Evolutionary conservation across 805 yeast species (phyloP).

Genomic region (Saccharomycopsis javanensis): DNA sequence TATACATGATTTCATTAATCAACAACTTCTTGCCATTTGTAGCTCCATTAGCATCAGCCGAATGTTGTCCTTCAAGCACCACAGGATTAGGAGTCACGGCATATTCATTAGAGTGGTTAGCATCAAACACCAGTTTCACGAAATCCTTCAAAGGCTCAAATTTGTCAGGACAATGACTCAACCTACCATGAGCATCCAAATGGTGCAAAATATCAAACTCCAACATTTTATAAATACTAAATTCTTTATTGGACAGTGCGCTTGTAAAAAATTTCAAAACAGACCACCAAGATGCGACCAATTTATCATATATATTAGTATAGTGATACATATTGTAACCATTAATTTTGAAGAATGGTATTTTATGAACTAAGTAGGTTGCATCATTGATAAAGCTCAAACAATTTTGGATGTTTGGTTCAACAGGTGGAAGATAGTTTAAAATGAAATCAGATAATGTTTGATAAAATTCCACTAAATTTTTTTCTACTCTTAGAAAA

Average conservation of each 20-base stretch:
- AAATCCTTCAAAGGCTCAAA: not conserved
- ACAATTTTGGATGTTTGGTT: constrained; percentile 41
- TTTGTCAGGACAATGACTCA: not conserved
- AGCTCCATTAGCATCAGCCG: not conserved
- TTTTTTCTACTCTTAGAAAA: constrained; percentile 59
- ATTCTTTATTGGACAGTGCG: not conserved
- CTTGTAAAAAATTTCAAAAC: constrained; percentile 6
- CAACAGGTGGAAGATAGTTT: constrained; percentile 64
- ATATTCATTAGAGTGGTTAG: not conserved
- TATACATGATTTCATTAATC: not conserved
- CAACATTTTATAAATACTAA: not conserved
- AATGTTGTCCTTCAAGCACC: not conserved
- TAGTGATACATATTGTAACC: constrained; percentile 13
- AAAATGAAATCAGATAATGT: constrained; percentile 68
- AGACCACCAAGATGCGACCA: constrained; percentile 16
- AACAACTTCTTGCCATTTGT: not conserved
- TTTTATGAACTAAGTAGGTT: constrained; percentile 45
- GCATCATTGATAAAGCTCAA: constrained; percentile 56
- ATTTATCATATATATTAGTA: constrained; percentile 15
- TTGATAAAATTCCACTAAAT: constrained; percentile 56
- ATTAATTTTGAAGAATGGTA: constrained; percentile 51
- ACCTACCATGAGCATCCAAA: not conserved
- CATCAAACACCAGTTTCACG: not conserved
- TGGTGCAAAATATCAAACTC: not conserved
- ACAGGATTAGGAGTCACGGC: not conserved